Evolutionary conservation across 306 rosid genomes (phyloP).

Genomic region (Casuarina equisetifolia): DNA sequence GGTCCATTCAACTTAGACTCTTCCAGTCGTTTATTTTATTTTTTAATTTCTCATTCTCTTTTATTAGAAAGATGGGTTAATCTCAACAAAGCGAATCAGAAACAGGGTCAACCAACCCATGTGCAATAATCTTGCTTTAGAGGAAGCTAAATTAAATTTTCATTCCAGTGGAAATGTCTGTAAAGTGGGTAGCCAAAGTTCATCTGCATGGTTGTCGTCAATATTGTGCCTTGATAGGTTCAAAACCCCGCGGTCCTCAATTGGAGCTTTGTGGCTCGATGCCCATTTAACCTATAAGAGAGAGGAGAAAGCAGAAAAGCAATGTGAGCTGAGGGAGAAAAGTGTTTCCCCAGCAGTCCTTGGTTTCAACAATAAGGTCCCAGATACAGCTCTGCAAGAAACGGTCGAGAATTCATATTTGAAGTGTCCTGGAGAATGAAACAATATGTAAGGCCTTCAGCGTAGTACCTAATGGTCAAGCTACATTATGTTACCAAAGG

Average conservation of each 20-base stretch:
- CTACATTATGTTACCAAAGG: slow-evolving; percentile 45
- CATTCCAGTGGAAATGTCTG: not conserved
- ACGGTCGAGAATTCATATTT: not conserved
- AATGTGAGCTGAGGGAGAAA: not conserved
- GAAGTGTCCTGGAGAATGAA: not conserved
- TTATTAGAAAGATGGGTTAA: no score
- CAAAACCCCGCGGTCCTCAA: no score
- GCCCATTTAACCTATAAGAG: no score
- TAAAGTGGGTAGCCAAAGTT: not conserved
- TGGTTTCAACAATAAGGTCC: not conserved
- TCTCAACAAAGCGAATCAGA: not conserved
- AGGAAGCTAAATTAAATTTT: not conserved
- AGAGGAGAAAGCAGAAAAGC: not conserved
- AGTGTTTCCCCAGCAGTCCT: not conserved
- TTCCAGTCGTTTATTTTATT: no score
- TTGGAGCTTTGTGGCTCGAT: no score
- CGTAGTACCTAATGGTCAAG: slow-evolving; percentile 3
- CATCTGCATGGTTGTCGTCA: no score
- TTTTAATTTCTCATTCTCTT: no score
- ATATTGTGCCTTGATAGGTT: no score
- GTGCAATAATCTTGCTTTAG: not conserved
- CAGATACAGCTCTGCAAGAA: not conserved
- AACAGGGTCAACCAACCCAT: not conserved
- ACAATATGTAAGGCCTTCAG: not conserved
- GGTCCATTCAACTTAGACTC: no score